Conservation (phyloP, 1,139 yeast genomes). For the Spathaspora sp. region DNA sequence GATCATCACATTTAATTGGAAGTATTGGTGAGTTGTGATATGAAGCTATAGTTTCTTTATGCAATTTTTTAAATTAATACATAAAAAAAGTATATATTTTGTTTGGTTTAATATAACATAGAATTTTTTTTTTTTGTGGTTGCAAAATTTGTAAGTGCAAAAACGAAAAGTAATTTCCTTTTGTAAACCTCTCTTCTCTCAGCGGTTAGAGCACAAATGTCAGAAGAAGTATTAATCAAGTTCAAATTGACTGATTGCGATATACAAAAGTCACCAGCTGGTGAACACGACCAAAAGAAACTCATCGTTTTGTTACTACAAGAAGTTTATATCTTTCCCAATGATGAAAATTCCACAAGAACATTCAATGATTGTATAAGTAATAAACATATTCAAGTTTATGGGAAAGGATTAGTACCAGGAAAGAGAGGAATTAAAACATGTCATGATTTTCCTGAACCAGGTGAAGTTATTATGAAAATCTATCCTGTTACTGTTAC, state of each 20-base stretch:
- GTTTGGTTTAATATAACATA: neutral
- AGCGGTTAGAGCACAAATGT: neutral
- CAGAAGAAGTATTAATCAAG: conserved; percentile 1
- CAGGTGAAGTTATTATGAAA: conserved; percentile 6
- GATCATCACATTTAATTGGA: conserved; percentile 8
- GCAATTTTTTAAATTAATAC: neutral
- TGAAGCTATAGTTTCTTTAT: neutral
- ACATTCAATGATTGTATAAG: conserved; percentile 11
- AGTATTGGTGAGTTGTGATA: conserved; percentile 14
- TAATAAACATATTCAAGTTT: conserved; percentile 9
- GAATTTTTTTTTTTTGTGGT: neutral
- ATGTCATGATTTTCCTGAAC: neutral
- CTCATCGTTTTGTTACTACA: conserved; percentile 8
- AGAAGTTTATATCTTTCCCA: conserved; percentile 12
- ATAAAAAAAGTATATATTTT: neutral
- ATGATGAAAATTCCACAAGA: conserved; percentile 12
- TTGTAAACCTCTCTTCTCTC: neutral
- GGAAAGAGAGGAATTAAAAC: conserved; percentile 13
- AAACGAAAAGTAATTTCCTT: neutral
- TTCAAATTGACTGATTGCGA: conserved; percentile 3
- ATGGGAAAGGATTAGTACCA: conserved; percentile 12
- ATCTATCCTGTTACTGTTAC: conserved; percentile 7
- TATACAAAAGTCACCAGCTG: neutral
- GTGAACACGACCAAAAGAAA: conserved; percentile 10
- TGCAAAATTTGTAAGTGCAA: neutral